Evolutionary conservation across 352 stramenopile genomes (phyloP), one percentile per base, ranked within the genome.

Genomic region (Chrysophaeum taylorii): DNA sequence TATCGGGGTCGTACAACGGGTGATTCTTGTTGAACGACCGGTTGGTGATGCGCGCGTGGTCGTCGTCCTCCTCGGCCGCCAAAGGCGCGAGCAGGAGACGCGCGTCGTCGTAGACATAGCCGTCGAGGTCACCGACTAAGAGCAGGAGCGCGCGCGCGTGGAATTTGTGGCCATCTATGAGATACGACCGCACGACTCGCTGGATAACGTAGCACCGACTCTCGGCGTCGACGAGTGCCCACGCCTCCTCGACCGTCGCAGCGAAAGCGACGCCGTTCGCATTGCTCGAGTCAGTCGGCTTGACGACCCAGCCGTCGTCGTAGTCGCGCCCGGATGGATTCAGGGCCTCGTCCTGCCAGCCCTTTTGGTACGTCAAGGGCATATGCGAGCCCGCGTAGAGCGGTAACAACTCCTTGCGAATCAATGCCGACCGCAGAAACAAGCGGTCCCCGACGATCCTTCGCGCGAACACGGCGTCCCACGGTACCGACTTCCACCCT

Each of bases 351-450:
- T 68, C 66, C 23, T 38, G 29, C 7, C 25, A 63, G n/a, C 23
- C 29, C 12, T 68, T 36, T 0, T 60, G 63, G 35, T 45, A 54
- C 0, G 68, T 75, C 36, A 31, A 27, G 14, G 70, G 71, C 70
- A 73, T 75, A 5, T 39, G 0, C 38, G 67, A 41, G 15, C 4
- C 12, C 0, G 35, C 53, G 52, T 76, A 79, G 21, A 69, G n/a
- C 21, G 64, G 53, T 1, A 79, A 38, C 7, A 79, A 25, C 27
- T 79, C 75, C 48, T 79, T 79, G 25, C 75, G 38, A n/a, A 79
- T 78, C 27, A 79, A 70, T 0, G 70, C 75, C 23, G 52, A 73
- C 25, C 75, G 71, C 72, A 79, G 73, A 48, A 78, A 79, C 31
- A 73, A 43, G 14, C 67, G 35, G 31, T 62, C 50, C 15, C 37